Percentiles rank a stretch among this genome's conserved stretches.
Evolutionary conservation across 2,329 filamentous ascomycete genomes (phyloP).

Genomic region (Colletotrichum tropicicola): DNA sequence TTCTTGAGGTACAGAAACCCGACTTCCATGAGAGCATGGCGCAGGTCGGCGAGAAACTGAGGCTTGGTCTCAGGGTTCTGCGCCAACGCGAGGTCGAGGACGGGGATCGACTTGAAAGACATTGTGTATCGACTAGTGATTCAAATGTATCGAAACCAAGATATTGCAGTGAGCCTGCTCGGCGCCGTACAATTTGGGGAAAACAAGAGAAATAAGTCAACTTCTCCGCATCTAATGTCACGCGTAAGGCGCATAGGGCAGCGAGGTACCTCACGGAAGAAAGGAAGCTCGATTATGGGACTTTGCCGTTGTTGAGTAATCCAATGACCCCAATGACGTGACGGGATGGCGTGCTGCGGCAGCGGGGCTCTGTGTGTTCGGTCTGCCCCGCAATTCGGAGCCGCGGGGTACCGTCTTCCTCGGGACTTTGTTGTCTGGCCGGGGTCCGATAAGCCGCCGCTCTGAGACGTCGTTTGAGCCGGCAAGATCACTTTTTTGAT

Average conservation of each 20-base stretch:
- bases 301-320: not conserved
- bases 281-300: not conserved
- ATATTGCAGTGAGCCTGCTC: not conserved
- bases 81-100: constrained; percentile 78
- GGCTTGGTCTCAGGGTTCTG: constrained; percentile 73
- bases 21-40: constrained; percentile 83
- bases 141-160: not conserved
- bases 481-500: not conserved
- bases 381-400: constrained; percentile 17
- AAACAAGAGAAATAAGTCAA: not conserved
- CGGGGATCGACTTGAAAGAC: constrained; percentile 80
- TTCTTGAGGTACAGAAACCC: constrained; percentile 89
- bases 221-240: not conserved
- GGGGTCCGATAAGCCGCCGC: not conserved
- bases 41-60: constrained; percentile 74
- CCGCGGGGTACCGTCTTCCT: constrained; percentile 4
- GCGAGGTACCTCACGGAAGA: not conserved
- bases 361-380: constrained; percentile 10
- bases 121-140: constrained; percentile 42
- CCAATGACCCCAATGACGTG: constrained; percentile 12
- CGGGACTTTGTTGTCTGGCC: too few species aligned
- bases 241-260: not conserved
- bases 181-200: not conserved
- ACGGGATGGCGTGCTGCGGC: constrained; percentile 26
- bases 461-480: too few species aligned